Conservation (phyloP, 2,329 filamentous ascomycete species). For the Xylariaceae sp. region DNA sequence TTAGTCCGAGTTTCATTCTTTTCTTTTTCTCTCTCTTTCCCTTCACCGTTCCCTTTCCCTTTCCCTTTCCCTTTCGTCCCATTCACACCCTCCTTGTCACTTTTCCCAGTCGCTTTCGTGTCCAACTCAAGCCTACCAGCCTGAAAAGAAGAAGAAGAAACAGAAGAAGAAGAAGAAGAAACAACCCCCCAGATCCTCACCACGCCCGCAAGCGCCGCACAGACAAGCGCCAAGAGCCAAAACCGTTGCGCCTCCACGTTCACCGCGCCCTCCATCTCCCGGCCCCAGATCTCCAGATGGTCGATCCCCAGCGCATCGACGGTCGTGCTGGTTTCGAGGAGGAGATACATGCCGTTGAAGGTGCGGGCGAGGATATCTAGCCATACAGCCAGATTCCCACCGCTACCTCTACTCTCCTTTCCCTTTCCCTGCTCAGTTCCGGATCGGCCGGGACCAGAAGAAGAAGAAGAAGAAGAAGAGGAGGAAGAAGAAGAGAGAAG, state of each 20-base stretch:
- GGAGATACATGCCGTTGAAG: constrained; percentile 58
- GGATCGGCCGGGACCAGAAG: constrained; percentile 20
- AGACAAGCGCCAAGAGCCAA: constrained; percentile 60
- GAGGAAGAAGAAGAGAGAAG: too few relatives aligned
- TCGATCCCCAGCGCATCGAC: constrained; percentile 44
- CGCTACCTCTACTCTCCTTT: too few relatives aligned
- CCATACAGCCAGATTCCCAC: constrained; percentile 31
- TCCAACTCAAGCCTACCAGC: neutral
- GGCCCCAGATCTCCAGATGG: constrained; percentile 47
- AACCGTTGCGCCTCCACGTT: constrained; percentile 59
- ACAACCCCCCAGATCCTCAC: constrained; percentile 37
- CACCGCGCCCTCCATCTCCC: constrained; percentile 41
- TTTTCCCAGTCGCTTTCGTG: constrained; percentile 11
- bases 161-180: neutral
- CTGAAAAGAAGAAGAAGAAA: too few relatives aligned
- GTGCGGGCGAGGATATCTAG: constrained; percentile 53
- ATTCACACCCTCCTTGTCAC: constrained; percentile 10
- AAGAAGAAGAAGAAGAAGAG: too few relatives aligned
- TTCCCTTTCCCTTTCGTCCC: constrained; percentile 24
- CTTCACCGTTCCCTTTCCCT: constrained; percentile 33
- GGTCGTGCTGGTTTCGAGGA: constrained; percentile 60
- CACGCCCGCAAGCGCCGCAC: constrained; percentile 41
- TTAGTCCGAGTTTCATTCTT: constrained; percentile 29
- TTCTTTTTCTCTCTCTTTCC: constrained; percentile 13
- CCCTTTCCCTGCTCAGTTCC: neutral